A percentile compares a stretch with the other conserved stretches of the same genome.
Evolutionary conservation across 345 rosid species (phyloP).

Genomic region (Litchi chinensis): DNA sequence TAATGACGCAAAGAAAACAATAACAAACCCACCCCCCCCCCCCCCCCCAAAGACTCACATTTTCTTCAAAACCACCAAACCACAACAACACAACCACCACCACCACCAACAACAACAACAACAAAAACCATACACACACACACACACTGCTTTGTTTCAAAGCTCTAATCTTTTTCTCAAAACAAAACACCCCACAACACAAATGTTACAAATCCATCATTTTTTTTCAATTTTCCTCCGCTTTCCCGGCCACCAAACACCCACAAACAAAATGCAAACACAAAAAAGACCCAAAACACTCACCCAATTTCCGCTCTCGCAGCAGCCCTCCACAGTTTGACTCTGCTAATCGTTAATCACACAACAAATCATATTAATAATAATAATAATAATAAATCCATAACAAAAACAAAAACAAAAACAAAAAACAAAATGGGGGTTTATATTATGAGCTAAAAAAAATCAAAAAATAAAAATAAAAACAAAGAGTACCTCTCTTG

Average conservation of each 20-base stretch:
- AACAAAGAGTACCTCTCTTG: neutral
- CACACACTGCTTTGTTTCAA: neutral
- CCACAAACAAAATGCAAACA: slow-evolving; percentile 5
- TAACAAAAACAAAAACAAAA: too few relatives aligned
- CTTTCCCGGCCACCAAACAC: slow-evolving; percentile 14
- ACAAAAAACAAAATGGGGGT: neutral
- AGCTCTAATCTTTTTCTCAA: neutral
- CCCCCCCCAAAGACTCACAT: neutral
- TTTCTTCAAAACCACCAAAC: neutral
- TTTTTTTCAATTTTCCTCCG: neutral
- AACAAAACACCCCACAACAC: neutral
- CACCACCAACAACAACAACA: too few relatives aligned
- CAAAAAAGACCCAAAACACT: neutral
- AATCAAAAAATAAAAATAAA: neutral
- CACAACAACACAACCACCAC: neutral
- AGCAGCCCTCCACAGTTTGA: neutral
- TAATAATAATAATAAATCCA: neutral
- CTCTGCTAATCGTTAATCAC: neutral
- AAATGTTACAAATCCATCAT: slow-evolving; percentile 7
- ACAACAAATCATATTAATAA: neutral
- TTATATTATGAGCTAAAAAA: neutral
- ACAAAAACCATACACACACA: neutral
- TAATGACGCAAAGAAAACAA: neutral
- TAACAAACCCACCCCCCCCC: neutral
- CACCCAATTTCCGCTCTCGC: neutral